These are phyloP conservation scores for Silene noctiflora DNA, from an alignment of 179 eudicot genomes.

Conservation along the genomic window DNA sequence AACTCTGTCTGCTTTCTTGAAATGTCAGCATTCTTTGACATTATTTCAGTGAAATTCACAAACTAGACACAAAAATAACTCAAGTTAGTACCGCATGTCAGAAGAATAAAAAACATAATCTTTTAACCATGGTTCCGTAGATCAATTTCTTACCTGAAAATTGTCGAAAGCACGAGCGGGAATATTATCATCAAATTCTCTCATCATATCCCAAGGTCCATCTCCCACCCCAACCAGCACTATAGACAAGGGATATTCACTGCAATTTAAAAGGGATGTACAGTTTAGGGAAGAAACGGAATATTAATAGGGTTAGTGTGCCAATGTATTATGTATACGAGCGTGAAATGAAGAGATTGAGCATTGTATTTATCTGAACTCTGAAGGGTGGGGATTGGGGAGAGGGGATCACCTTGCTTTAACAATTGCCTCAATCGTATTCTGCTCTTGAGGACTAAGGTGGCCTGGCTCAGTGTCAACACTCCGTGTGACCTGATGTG, in stretches of 20 bases:
- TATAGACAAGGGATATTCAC: constrained; percentile 78
- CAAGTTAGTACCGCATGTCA: not conserved
- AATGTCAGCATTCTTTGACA: constrained; percentile 57
- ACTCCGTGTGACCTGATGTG: constrained; percentile 83
- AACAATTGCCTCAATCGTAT: constrained; percentile 88
- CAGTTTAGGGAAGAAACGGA: not conserved
- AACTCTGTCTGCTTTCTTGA: constrained; percentile 77
- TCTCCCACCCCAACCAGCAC: constrained; percentile 95
- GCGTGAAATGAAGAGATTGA: not conserved
- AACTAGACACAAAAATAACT: constrained; percentile 39
- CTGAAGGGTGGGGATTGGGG: not conserved
- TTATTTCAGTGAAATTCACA: constrained; percentile 83
- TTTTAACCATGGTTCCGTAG: not conserved
- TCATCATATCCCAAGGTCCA: constrained; percentile 99
- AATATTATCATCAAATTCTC: constrained; percentile 88
- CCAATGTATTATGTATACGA: not conserved
- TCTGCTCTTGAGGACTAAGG: constrained; percentile 79
- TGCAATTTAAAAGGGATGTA: constrained; percentile 13
- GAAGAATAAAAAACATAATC: constrained; percentile 8
- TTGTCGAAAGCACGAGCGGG: constrained; percentile 95
- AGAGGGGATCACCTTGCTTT: constrained; percentile 81
- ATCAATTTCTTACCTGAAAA: constrained; percentile 64
- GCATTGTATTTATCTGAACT: too few species aligned
- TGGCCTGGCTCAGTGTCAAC: constrained; percentile 73
- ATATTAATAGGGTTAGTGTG: not conserved